phyloP scores from a whole-genome alignment of 495 filamentous ascomycete genomes.

The Penicillium longicatenatum region DNA sequence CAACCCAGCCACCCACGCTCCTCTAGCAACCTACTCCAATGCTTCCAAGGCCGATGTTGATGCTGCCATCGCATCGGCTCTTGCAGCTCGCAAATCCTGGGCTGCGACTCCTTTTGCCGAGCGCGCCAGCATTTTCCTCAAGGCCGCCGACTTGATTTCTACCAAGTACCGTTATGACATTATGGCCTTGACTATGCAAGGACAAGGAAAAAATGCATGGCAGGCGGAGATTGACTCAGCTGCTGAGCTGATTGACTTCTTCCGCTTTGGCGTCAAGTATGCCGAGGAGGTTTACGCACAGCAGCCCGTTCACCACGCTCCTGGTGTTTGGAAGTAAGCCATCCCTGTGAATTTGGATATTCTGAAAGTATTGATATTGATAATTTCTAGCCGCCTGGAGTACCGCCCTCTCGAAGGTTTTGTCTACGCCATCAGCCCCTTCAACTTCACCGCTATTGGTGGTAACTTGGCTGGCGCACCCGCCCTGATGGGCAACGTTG shows the following conservation, averaged over 20 bases:
- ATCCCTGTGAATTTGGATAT: background rate
- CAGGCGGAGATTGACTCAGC: conserved; percentile 96
- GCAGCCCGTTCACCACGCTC: conserved; percentile 74
- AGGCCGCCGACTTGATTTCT: conserved; percentile 85
- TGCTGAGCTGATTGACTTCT: conserved; percentile 88
- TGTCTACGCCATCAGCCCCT: conserved; percentile 82
- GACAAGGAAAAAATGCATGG: conserved; percentile 95
- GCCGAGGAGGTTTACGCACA: conserved; percentile 85
- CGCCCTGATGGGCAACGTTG: conserved; percentile 82
- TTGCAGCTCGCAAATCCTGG: conserved; percentile 81
- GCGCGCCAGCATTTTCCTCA: conserved; percentile 90
- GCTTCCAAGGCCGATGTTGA: conserved; percentile 72
- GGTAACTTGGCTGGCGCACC: conserved; percentile 77
- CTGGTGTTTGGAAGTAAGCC: conserved; percentile 75
- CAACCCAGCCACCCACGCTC: conserved; percentile 76
- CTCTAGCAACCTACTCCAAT: conserved; percentile 76
- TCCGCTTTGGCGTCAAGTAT: conserved; percentile 83
- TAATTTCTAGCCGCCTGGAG: conserved; percentile 59
- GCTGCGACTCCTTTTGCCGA: conserved; percentile 81
- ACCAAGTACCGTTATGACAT: conserved; percentile 91
- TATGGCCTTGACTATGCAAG: conserved; percentile 91
- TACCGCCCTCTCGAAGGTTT: conserved; percentile 85
- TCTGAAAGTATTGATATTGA: conserved; percentile 5
- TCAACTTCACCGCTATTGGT: conserved; percentile 89
- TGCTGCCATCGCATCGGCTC: conserved; percentile 74